Evolutionary conservation across 306 rosid species (phyloP).

Genomic region (Inga leiocalycina): DNA sequence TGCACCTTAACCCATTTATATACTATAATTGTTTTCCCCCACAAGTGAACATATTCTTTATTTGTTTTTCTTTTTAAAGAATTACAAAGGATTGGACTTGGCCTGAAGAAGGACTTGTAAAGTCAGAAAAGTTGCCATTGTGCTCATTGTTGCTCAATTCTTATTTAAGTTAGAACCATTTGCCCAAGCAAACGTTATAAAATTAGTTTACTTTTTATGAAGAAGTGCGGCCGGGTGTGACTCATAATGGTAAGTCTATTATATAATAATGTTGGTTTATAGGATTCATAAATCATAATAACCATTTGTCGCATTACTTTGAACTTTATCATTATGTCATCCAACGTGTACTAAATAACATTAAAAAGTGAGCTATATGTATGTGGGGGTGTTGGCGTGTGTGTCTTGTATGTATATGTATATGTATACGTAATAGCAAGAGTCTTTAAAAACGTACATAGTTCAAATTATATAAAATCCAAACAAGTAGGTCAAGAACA

Average conservation of each 20-base stretch:
- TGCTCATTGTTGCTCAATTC: too few relatives aligned
- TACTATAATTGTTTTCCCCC: neutral
- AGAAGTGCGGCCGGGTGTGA: neutral
- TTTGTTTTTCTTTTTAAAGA: neutral
- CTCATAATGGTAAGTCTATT: neutral
- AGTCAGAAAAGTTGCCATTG: neutral
- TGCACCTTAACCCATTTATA: too few relatives aligned
- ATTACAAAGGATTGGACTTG: neutral
- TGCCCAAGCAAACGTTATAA: conserved; percentile 34
- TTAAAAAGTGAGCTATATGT: neutral
- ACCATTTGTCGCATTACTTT: neutral
- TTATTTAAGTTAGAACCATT: conserved; percentile 7
- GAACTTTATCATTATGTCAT: neutral
- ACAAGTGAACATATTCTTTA: neutral
- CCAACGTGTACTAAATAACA: neutral
- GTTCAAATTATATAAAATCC: conserved; percentile 19
- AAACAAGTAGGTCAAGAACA: neutral
- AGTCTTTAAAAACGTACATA: neutral
- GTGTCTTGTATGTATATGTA: too few relatives aligned
- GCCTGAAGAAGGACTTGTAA: neutral
- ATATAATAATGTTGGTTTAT: conserved; percentile 8
- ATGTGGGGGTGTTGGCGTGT: too few relatives aligned
- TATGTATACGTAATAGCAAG: neutral
- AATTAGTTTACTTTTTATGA: neutral
- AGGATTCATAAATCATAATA: conserved; percentile 7